Evolutionary conservation across 306 rosid species (phyloP), one percentile per base, ranked within the genome.

Genomic region (Crotalaria pallida): DNA sequence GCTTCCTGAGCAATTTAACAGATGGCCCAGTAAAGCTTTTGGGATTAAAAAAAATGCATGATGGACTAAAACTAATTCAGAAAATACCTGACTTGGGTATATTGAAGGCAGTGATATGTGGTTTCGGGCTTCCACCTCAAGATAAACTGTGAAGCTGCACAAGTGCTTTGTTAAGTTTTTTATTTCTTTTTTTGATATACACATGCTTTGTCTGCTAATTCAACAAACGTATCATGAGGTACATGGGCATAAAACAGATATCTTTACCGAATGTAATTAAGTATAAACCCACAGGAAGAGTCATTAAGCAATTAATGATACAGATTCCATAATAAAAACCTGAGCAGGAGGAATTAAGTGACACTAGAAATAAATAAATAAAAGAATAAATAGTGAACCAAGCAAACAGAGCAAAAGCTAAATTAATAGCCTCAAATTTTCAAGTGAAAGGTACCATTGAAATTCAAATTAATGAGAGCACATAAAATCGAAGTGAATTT

Each of bases 111-210:
- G 79, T 34, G 73, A 57, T 71, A 90, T 73, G 71, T 89, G 84
- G 85, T 90, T 93, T 84, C 98, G 88, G 38, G 96, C 88, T 83
- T 93, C 97, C 72, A 93, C 79, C 82, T 90, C 97, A 17, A 96
- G 98, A 85, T 85, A 88, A 71, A 87, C 88, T 61, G 79, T 79
- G 80, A 88, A 93, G 80, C 98, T 93, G 89, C 80, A 84, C 34
- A 69, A 3, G 51, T 56, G 45, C 64, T 74, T 58, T 64, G 43
- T 71, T 53, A 74, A 73, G 45, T 31, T 56, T 58, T 63, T n/a
- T n/a, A n/a, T n/a, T n/a, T n/a, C n/a, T n/a, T n/a, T n/a, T n/a
- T n/a, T n/a, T n/a, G n/a, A n/a, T n/a, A n/a, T n/a, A n/a, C n/a
- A n/a, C n/a, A n/a, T n/a, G n/a, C n/a, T n/a, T n/a, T n/a, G n/a